Percentiles rank a stretch among this genome's conserved stretches.
These are phyloP conservation scores for Fraxinus ornus DNA, from an alignment of 305 asterid species.

Conservation along the genomic window DNA sequence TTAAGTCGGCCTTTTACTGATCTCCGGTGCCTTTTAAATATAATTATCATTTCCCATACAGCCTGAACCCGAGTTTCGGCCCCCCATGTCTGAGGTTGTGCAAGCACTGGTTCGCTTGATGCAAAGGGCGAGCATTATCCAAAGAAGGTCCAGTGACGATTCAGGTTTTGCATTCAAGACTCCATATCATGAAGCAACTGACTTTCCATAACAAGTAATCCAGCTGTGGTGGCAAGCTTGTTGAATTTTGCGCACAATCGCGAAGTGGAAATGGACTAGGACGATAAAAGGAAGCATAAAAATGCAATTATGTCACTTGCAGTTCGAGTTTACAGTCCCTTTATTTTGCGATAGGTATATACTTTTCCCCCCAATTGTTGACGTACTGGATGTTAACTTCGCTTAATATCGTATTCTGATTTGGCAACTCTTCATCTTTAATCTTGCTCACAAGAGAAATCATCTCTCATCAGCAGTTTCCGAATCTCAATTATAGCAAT, in stretches of 20 bases:
- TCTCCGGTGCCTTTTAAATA: background rate
- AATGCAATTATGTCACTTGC: background rate
- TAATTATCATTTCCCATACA: conserved; percentile 28
- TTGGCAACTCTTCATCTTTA: background rate
- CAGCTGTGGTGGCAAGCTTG: conserved; percentile 24
- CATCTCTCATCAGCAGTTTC: no score
- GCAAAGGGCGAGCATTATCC: conserved; percentile 81
- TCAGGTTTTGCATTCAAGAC: conserved; percentile 70
- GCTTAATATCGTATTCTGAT: background rate
- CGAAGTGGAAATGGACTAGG: conserved; percentile 30
- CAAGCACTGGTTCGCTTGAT: conserved; percentile 89
- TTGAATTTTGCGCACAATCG: conserved; percentile 52
- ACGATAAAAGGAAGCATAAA: background rate
- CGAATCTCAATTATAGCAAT: background rate
- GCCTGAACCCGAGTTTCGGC: conserved; percentile 97
- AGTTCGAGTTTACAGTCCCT: background rate
- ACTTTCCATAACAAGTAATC: conserved; percentile 41
- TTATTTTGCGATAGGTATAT: background rate
- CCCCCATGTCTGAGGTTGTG: conserved; percentile 99
- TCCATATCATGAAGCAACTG: conserved; percentile 60
- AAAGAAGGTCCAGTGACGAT: conserved; percentile 70
- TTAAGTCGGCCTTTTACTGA: background rate
- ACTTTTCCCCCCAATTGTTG: background rate
- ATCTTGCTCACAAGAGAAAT: background rate
- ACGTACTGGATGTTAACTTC: background rate